Evolutionary conservation across 164 flowering plant genomes (phyloP), one percentile per base, ranked within the genome.

Genomic region (Nymphaea colorata): DNA sequence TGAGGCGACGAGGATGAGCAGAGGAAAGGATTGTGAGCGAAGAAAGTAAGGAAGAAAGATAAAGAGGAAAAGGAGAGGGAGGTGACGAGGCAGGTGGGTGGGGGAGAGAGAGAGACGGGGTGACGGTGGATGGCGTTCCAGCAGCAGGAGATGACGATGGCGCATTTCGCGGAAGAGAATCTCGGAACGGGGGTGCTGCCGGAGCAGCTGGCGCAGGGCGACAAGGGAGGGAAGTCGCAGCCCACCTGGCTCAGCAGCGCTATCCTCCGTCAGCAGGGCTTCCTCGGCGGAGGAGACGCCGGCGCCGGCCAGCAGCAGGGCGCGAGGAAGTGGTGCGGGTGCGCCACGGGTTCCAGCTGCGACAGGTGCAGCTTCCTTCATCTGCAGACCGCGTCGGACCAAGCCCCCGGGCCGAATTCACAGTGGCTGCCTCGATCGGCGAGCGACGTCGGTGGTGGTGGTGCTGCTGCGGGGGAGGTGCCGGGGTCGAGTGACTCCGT

Each of bases 221-320:
- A 25, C 36, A 25, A 25, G 36, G 36, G 36, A 4, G 57, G 14
- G 57, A 10, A 51, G 57, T 15, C 8, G 10, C 57, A 51, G 15
- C 84, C 88, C 5, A 79, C 76, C 41, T 86, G 91, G 91, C 82
- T 86, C 17, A 83, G 76, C 84, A 73, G 70, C 73, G 84, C 84
- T 3, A 82, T 79, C 62, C 85, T 80, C 71, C 83, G 81, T 44
- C 81, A 70, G 43, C 72, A 74, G 59, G 64, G 63, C 75, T 72
- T 47, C 66, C 59, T 62, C 69, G 66, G 57, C 44, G 75, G 69
- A 59, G 68, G 36, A 25, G 36, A 10, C 57, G 57, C 8, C 57
- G 57, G 57, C 57, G 57, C 8, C 14, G 15, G 14, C 10, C 57
- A 51, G 10, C 15, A 25, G 36, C 36, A 25, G 36, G 36, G 36